Conservation (phyloP, 2,329 filamentous ascomycete species). For the Cyanodermella asteris region DNA sequence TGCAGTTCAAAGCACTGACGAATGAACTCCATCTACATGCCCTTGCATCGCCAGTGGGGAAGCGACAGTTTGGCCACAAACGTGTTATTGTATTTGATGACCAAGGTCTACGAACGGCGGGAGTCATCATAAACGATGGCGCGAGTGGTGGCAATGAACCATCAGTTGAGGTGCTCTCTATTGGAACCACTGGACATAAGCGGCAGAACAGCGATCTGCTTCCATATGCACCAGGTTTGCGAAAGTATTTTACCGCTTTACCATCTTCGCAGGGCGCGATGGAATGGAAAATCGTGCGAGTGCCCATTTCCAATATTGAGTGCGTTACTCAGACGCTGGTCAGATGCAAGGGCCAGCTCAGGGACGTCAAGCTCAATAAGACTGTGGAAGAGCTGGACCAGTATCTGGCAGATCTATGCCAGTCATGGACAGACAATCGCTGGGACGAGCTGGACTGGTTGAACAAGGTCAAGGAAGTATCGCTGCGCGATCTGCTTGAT, state of each 20-base stretch:
- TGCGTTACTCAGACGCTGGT: conserved; percentile 53
- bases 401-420: conserved; percentile 45
- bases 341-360: conserved; percentile 26
- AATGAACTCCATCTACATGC: conserved; percentile 57
- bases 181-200: conserved; percentile 44
- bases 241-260: conserved; percentile 42
- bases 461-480: conserved; percentile 60
- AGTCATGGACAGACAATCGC: conserved; percentile 47
- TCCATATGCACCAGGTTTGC: conserved; percentile 55
- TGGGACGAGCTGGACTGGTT: conserved; percentile 80
- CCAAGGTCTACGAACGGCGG: conserved; percentile 63
- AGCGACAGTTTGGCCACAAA: conserved; percentile 53
- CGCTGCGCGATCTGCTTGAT: conserved; percentile 57
- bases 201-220: conserved; percentile 68
- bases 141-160: conserved; percentile 43
- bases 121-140: conserved; percentile 59
- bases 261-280: conserved; percentile 47
- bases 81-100: conserved; percentile 60
- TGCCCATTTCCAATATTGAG: conserved; percentile 61
- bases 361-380: conserved; percentile 27
- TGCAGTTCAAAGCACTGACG: conserved; percentile 62
- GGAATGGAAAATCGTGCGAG: conserved; percentile 41
- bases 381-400: conserved; percentile 17
- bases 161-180: conserved; percentile 56
- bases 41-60: conserved; percentile 59